These are phyloP conservation scores for Flaveria robusta DNA, from an alignment of 129 eudicot species.

Conservation along the genomic window DNA sequence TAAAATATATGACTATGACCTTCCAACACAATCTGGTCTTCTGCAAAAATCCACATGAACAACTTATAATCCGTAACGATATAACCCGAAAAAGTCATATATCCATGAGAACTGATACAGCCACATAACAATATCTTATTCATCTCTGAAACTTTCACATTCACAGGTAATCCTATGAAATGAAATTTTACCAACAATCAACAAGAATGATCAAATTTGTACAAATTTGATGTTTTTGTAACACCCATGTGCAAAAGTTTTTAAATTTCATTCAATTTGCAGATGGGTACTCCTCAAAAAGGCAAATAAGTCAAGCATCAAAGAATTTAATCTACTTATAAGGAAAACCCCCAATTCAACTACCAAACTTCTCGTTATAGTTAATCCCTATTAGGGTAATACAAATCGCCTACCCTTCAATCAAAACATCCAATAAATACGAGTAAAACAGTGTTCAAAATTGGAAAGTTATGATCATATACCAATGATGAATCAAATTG, in stretches of 20 bases:
- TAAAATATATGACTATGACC: slow-evolving; percentile 11
- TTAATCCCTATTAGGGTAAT: slow-evolving; percentile 1
- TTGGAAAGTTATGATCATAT: background rate
- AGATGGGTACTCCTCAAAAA: slow-evolving; percentile 20
- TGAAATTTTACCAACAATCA: background rate
- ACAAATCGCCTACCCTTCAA: background rate
- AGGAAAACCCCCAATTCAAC: background rate
- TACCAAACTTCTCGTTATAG: slow-evolving; percentile 10
- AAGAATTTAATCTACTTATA: slow-evolving; percentile 11
- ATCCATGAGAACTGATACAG: background rate
- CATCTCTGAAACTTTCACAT: too few species aligned
- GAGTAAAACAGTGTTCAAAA: slow-evolving; percentile 1
- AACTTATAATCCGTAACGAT: background rate
- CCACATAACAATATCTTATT: background rate
- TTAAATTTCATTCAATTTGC: slow-evolving; percentile 12
- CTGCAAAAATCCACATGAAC: slow-evolving; percentile 9
- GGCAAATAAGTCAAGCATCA: slow-evolving; percentile 5
- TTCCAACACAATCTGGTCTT: slow-evolving; percentile 11
- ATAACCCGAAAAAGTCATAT: background rate
- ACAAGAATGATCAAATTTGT: slow-evolving; percentile 14
- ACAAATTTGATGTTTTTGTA: slow-evolving; percentile 21
- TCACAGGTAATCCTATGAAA: background rate
- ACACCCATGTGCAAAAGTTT: slow-evolving; percentile 29
- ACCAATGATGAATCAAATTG: background rate
- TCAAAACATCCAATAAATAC: background rate